These are phyloP conservation scores for Lyophyllum atratum DNA, from an alignment of 768 basidiomycete species.

Conservation along the genomic window DNA sequence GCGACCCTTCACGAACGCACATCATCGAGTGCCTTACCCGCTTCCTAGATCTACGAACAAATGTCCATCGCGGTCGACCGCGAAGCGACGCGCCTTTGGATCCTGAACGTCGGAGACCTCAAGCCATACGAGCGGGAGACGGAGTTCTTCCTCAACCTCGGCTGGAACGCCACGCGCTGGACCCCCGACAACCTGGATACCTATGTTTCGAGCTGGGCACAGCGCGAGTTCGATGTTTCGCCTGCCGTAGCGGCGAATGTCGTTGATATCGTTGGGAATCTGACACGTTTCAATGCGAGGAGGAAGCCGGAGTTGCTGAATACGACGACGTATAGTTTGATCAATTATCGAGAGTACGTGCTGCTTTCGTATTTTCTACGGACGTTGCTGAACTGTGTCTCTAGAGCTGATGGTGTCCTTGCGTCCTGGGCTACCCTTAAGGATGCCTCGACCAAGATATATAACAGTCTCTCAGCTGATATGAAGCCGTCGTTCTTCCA, in stretches of 20 bases:
- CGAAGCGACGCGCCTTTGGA: constrained; percentile 62
- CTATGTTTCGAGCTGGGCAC: constrained; percentile 61
- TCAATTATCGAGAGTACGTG: constrained; percentile 69
- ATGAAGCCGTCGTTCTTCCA: constrained; percentile 68
- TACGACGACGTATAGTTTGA: constrained; percentile 60
- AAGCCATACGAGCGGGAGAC: constrained; percentile 74
- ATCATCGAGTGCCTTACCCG: neutral
- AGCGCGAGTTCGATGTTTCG: constrained; percentile 61
- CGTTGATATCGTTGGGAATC: constrained; percentile 53
- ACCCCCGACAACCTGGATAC: constrained; percentile 50
- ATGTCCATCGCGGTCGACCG: constrained; percentile 65
- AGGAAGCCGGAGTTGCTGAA: constrained; percentile 70
- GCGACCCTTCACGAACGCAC: too few species aligned
- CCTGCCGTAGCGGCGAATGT: constrained; percentile 41
- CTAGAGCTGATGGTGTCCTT: constrained; percentile 59
- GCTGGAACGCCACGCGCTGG: constrained; percentile 62
- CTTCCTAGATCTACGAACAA: constrained; percentile 58
- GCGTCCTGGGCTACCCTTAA: constrained; percentile 51
- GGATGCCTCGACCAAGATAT: constrained; percentile 52
- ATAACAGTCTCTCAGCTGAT: constrained; percentile 47
- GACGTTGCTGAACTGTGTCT: neutral
- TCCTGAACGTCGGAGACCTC: constrained; percentile 76
- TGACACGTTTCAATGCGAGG: constrained; percentile 57
- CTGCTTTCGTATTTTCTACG: neutral
- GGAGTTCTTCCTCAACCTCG: constrained; percentile 68